phyloP scores from a whole-genome alignment of 2,329 filamentous ascomycete species.

The Paracorniculantispora psalliotae region DNA sequence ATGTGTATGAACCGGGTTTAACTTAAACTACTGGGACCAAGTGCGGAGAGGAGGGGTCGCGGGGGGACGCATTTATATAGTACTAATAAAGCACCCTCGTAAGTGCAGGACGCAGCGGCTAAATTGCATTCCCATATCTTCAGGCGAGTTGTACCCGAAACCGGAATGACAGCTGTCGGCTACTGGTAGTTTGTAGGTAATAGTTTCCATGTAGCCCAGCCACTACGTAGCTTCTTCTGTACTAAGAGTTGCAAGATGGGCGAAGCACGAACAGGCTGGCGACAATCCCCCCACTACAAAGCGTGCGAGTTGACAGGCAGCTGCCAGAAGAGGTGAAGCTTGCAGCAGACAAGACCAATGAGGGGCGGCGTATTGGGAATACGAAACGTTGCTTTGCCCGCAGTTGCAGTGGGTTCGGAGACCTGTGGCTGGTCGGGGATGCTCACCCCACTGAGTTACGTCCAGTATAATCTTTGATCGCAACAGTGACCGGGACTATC shows the following conservation, averaged over 20 bases:
- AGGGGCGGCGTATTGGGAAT: slow-evolving; percentile 6
- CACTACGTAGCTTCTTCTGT: background rate
- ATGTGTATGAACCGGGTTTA: background rate
- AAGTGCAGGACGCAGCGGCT: background rate
- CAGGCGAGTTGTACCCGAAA: background rate
- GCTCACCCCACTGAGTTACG: too few species aligned
- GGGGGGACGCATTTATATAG: slow-evolving; percentile 18
- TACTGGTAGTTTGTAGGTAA: slow-evolving; percentile 8
- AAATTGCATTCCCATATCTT: background rate
- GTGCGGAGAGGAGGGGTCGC: slow-evolving; percentile 2
- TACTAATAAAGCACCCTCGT: background rate
- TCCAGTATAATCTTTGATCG: too few species aligned
- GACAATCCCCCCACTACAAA: slow-evolving; percentile 1
- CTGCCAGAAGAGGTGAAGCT: slow-evolving; percentile 10
- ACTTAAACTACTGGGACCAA: background rate
- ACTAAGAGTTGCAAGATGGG: background rate
- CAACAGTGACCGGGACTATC: too few species aligned
- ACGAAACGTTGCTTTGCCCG: slow-evolving; percentile 15
- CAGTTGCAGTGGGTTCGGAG: slow-evolving; percentile 1
- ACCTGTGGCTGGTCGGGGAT: background rate
- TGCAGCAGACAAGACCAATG: slow-evolving; percentile 6
- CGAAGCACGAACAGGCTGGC: background rate
- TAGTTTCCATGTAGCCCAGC: background rate
- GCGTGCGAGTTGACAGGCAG: background rate
- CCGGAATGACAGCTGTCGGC: background rate